These are phyloP conservation scores for Hirschioporus abietinus DNA, from an alignment of 768 basidiomycete species.

Conservation along the genomic window DNA sequence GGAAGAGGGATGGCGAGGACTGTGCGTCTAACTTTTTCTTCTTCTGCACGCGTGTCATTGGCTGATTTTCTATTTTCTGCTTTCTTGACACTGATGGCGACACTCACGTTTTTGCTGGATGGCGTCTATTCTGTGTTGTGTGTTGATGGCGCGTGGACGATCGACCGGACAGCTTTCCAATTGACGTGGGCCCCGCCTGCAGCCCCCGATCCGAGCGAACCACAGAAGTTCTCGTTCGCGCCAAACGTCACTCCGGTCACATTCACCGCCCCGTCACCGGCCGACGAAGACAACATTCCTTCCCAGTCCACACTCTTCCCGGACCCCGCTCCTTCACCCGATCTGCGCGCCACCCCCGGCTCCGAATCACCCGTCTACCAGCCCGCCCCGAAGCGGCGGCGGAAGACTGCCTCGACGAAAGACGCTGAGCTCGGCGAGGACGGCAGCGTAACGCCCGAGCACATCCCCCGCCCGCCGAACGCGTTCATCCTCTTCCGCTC, in stretches of 20 bases:
- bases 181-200: slow-evolving; percentile 37
- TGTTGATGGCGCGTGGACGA: no score
- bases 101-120: no score
- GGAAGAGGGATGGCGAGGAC: not conserved
- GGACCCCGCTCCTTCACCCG: slow-evolving; percentile 20
- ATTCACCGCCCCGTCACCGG: slow-evolving; percentile 43
- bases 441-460: slow-evolving; percentile 32
- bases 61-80: no score
- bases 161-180: slow-evolving; percentile 26
- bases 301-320: slow-evolving; percentile 55
- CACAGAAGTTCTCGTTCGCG: slow-evolving; percentile 47
- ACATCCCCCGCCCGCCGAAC: slow-evolving; percentile 81
- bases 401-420: not conserved
- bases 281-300: slow-evolving; percentile 30
- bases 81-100: no score
- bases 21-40: not conserved
- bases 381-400: not conserved
- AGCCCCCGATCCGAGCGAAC: slow-evolving; percentile 34
- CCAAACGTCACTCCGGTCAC: slow-evolving; percentile 54
- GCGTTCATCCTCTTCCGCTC: slow-evolving; percentile 87
- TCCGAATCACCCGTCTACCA: slow-evolving; percentile 54
- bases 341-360: slow-evolving; percentile 48
- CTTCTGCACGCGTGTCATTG: no score
- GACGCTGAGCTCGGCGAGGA: not conserved
- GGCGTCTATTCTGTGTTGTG: no score